Evolutionary conservation across 345 rosid species (phyloP).

Genomic region (Mallotus nudiflorus): DNA sequence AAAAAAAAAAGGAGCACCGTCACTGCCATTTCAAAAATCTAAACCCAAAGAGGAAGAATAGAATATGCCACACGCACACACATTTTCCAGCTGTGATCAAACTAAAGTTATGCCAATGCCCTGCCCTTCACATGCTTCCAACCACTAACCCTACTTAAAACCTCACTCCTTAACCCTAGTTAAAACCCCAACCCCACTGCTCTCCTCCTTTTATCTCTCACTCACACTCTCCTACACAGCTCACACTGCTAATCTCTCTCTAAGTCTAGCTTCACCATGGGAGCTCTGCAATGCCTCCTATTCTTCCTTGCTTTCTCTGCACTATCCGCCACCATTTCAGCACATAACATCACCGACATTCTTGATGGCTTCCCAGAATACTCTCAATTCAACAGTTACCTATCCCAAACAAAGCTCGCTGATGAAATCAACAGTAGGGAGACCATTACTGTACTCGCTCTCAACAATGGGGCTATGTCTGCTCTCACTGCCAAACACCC

Average conservation of each 20-base stretch:
- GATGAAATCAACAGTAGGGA: slow-evolving; percentile 89
- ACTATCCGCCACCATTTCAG: slow-evolving; percentile 26
- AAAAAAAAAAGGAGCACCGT: background rate
- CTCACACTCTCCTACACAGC: background rate
- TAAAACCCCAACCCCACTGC: slow-evolving; percentile 18
- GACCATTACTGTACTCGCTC: slow-evolving; percentile 74
- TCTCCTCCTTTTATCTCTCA: background rate
- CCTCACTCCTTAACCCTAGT: slow-evolving; percentile 31
- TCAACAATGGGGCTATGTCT: slow-evolving; percentile 80
- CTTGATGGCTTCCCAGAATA: slow-evolving; percentile 64
- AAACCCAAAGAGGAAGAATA: background rate
- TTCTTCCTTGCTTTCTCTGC: slow-evolving; percentile 36
- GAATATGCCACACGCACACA: slow-evolving; percentile 9
- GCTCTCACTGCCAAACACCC: slow-evolving; percentile 62
- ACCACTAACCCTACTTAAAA: no score
- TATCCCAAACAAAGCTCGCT: slow-evolving; percentile 69
- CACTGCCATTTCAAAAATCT: background rate
- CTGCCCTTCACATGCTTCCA: no score
- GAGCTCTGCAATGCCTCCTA: slow-evolving; percentile 9
- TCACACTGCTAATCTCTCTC: background rate
- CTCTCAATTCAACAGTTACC: slow-evolving; percentile 72
- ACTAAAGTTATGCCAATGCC: background rate
- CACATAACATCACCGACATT: slow-evolving; percentile 78
- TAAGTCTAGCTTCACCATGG: slow-evolving; percentile 35
- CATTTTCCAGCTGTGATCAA: slow-evolving; percentile 54